These are phyloP conservation scores for Teunomyces lycoperdinae DNA, from an alignment of 805 yeast species.

Conservation along the genomic window DNA sequence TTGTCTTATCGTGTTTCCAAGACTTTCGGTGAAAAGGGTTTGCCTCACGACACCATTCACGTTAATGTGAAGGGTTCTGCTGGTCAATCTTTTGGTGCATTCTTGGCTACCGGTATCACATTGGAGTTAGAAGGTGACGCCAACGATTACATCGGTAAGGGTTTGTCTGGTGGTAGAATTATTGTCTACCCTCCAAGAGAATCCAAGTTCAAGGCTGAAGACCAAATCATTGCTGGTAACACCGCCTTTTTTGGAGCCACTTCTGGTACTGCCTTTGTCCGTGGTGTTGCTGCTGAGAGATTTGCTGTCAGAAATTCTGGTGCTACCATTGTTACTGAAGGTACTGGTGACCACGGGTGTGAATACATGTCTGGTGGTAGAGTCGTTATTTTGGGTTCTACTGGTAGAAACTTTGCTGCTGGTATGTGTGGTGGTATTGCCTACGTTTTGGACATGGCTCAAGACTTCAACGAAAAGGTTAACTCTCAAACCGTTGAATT, in stretches of 20 bases:
- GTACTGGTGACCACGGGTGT: conserved; percentile 98
- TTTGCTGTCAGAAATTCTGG: conserved; percentile 98
- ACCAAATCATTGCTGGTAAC: conserved; percentile 94
- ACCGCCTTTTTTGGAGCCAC: conserved; percentile 98
- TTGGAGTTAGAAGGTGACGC: conserved; percentile 96
- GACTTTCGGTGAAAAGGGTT: conserved; percentile 86
- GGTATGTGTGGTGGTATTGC: conserved; percentile 99
- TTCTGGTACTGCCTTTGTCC: conserved; percentile 86
- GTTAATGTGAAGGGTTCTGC: conserved; percentile 91
- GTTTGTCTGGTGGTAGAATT: conserved; percentile 91
- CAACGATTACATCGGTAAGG: conserved; percentile 97
- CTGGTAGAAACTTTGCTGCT: conserved; percentile 93
- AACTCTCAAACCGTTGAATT: conserved; percentile 82
- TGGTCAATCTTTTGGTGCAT: conserved; percentile 98
- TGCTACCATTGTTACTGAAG: conserved; percentile 94
- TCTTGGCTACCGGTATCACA: conserved; percentile 93
- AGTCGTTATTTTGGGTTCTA: conserved; percentile 85
- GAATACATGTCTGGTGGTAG: conserved; percentile 99
- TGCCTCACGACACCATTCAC: conserved; percentile 95
- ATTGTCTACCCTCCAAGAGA: conserved; percentile 88
- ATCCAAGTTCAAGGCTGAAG: conserved; percentile 87
- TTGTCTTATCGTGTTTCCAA: conserved; percentile 91
- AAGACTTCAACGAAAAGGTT: conserved; percentile 78
- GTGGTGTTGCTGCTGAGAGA: conserved; percentile 98
- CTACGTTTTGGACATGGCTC: conserved; percentile 92